phyloP scores from a whole-genome alignment of 331 rosid species.

The Cydonia oblonga region DNA sequence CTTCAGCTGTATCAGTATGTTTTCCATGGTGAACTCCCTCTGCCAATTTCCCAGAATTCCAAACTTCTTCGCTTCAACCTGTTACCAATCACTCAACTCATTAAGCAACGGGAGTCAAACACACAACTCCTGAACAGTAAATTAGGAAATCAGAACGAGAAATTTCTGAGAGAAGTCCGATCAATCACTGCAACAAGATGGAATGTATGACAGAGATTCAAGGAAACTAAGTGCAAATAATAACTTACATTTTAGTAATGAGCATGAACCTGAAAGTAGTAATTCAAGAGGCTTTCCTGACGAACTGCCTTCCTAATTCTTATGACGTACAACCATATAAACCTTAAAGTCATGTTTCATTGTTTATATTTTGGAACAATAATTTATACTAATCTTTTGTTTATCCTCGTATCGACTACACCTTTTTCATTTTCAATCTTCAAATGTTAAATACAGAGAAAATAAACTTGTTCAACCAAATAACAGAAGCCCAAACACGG shows the following conservation, averaged over 20 bases:
- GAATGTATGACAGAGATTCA: not conserved
- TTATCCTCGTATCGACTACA: not conserved
- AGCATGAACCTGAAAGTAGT: not conserved
- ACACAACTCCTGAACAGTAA: not conserved
- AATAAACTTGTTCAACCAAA: not conserved
- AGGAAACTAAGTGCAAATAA: not conserved
- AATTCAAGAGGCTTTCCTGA: not conserved
- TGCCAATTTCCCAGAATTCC: constrained; percentile 92
- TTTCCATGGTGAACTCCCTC: constrained; percentile 94
- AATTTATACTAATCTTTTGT: not conserved
- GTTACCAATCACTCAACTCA: constrained; percentile 10
- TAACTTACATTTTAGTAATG: not conserved
- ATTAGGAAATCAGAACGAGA: not conserved
- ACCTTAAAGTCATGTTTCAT: not conserved
- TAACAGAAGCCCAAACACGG: not conserved
- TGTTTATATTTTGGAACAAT: not conserved
- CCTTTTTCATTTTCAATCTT: not conserved
- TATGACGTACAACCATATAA: not conserved
- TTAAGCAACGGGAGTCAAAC: not conserved
- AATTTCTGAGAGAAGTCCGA: not conserved
- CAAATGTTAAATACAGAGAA: not conserved
- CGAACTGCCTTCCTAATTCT: not conserved
- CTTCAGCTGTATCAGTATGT: constrained; percentile 92
- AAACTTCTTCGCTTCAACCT: constrained; percentile 93
- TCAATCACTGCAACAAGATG: not conserved